Evolutionary conservation across 768 basidiomycete genomes (phyloP).

Genomic region (Suillus sp.): DNA sequence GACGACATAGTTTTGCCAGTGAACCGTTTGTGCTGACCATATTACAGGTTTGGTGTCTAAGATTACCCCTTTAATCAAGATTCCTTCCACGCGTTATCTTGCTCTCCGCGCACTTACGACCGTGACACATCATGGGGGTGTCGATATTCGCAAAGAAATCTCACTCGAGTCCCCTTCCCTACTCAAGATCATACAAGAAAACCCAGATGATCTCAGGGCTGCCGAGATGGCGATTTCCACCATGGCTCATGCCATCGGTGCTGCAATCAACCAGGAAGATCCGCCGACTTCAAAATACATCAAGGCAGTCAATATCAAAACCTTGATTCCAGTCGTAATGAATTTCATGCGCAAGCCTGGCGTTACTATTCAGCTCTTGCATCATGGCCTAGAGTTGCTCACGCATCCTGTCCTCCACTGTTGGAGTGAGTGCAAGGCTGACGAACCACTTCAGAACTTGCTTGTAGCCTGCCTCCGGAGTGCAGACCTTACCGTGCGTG

Average conservation of each 20-base stretch:
- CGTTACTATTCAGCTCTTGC: slow-evolving; percentile 44
- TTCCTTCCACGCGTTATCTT: slow-evolving; percentile 49
- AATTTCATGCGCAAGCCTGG: slow-evolving; percentile 46
- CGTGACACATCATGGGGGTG: slow-evolving; percentile 64
- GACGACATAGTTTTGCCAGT: not conserved
- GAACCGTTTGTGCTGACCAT: slow-evolving; percentile 6
- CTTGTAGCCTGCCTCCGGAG: slow-evolving; percentile 59
- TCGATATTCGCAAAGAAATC: slow-evolving; percentile 50
- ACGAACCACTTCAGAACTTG: slow-evolving; percentile 47
- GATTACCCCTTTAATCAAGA: slow-evolving; percentile 54
- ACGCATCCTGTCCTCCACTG: slow-evolving; percentile 46
- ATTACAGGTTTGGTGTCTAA: slow-evolving; percentile 55
- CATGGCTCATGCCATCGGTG: slow-evolving; percentile 52
- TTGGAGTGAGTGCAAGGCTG: slow-evolving; percentile 44
- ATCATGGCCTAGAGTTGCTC: slow-evolving; percentile 55
- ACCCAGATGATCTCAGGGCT: slow-evolving; percentile 51
- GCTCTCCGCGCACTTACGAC: slow-evolving; percentile 58
- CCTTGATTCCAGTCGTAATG: slow-evolving; percentile 45
- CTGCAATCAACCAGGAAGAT: slow-evolving; percentile 45
- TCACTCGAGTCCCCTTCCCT: slow-evolving; percentile 45
- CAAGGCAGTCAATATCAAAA: slow-evolving; percentile 44
- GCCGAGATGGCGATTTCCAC: slow-evolving; percentile 54
- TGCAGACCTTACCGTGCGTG: slow-evolving; percentile 54
- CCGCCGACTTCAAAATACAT: slow-evolving; percentile 39
- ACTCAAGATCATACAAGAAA: slow-evolving; percentile 47